phyloP scores from a whole-genome alignment of 768 basidiomycete genomes.

The Leccinellum luteum region DNA sequence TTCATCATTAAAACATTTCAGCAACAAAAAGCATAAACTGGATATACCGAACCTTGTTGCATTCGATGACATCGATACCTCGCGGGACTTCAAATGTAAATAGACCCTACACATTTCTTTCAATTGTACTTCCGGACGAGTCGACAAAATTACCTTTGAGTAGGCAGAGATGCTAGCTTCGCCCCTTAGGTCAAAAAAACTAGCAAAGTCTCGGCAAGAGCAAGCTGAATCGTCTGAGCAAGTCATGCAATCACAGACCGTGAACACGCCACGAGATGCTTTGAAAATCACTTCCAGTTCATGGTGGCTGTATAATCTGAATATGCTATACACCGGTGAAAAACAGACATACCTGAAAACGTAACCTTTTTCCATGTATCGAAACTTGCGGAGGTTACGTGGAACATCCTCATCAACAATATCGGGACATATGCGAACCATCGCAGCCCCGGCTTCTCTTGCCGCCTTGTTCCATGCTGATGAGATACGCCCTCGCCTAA shows the following conservation, averaged over 20 bases:
- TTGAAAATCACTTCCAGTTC: constrained; percentile 19
- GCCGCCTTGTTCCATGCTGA: constrained; percentile 32
- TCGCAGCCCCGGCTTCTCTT: constrained; percentile 27
- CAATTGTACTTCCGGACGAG: neutral
- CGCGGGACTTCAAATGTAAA: constrained; percentile 43
- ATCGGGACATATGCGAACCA: constrained; percentile 32
- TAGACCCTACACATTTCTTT: constrained; percentile 39
- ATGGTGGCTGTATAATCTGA: constrained; percentile 16
- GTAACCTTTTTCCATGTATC: constrained; percentile 55
- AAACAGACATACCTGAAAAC: constrained; percentile 38
- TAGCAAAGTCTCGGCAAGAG: constrained; percentile 47
- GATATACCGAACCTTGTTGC: constrained; percentile 48
- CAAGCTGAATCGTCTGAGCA: constrained; percentile 39
- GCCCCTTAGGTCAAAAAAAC: constrained; percentile 30
- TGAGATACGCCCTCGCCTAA: constrained; percentile 27
- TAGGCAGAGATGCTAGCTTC: constrained; percentile 42
- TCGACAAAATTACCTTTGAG: constrained; percentile 27
- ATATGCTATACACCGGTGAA: neutral
- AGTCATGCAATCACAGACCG: constrained; percentile 42
- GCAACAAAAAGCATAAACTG: neutral
- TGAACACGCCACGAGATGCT: constrained; percentile 34
- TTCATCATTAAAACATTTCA: neutral
- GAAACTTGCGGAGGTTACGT: constrained; percentile 39
- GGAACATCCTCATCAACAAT: constrained; percentile 42
- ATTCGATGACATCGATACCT: constrained; percentile 60